Evolutionary conservation across 495 filamentous ascomycete genomes (phyloP).

Genomic region (Aspergillus olivimuriae): DNA sequence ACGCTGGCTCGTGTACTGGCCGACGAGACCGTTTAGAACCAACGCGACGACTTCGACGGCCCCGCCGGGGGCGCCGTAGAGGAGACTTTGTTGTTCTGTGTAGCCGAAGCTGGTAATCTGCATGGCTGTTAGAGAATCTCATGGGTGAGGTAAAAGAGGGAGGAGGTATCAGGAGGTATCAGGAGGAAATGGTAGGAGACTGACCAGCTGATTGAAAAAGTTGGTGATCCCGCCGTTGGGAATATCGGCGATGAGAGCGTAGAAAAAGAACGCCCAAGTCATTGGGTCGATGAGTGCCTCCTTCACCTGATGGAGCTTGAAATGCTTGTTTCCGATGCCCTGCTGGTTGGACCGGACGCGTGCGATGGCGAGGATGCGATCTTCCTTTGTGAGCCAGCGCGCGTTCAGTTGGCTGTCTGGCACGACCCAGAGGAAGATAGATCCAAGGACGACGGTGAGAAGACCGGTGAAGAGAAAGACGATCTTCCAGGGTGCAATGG

Average conservation of each 20-base stretch:
- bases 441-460: slow-evolving; percentile 50
- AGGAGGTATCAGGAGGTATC: slow-evolving; percentile 1
- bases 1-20: slow-evolving; percentile 51
- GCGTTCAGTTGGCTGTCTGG: slow-evolving; percentile 67
- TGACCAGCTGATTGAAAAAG: slow-evolving; percentile 59
- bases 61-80: slow-evolving; percentile 61
- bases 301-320: slow-evolving; percentile 56
- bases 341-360: slow-evolving; percentile 59
- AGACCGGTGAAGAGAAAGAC: slow-evolving; percentile 62
- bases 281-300: slow-evolving; percentile 55
- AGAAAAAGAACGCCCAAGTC: slow-evolving; percentile 61
- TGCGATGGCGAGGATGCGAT: slow-evolving; percentile 54
- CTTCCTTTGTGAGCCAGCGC: slow-evolving; percentile 57
- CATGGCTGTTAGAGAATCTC: slow-evolving; percentile 7
- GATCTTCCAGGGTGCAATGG: slow-evolving; percentile 60
- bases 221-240: slow-evolving; percentile 65
- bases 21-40: slow-evolving; percentile 52
- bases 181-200: slow-evolving; percentile 9
- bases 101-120: slow-evolving; percentile 41
- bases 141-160: slow-evolving; percentile 32
- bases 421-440: slow-evolving; percentile 55
- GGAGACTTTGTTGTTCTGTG: slow-evolving; percentile 53
- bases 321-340: slow-evolving; percentile 64
- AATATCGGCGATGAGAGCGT: slow-evolving; percentile 54
- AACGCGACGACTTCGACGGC: slow-evolving; percentile 60